Evolutionary conservation across 148 eudicot species (phyloP).

Genomic region (Vaccinium macrocarpon): DNA sequence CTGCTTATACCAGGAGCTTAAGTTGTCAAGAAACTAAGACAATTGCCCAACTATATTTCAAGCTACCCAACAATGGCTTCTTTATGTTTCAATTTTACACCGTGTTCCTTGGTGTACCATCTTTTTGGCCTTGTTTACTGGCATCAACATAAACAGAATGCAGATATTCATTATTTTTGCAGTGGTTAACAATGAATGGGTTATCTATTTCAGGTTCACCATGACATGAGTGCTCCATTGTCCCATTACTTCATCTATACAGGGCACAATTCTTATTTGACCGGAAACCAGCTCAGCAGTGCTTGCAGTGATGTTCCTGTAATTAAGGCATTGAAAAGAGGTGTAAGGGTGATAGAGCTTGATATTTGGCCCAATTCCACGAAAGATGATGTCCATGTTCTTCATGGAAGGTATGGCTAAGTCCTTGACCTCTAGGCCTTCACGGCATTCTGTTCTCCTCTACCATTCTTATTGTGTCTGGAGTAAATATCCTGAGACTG

Average conservation of each 20-base stretch:
- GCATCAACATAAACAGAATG: neutral
- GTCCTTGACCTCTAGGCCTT: neutral
- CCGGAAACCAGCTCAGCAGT: slow-evolving; percentile 83
- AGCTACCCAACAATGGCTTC: neutral
- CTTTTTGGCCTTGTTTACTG: neutral
- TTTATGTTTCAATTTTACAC: neutral
- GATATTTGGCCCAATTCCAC: slow-evolving; percentile 82
- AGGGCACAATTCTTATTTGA: slow-evolving; percentile 84
- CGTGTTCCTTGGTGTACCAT: neutral
- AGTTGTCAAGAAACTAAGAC: neutral
- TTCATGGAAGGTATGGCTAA: slow-evolving; percentile 64
- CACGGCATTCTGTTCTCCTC: neutral
- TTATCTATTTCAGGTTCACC: slow-evolving; percentile 53
- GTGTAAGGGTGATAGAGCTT: slow-evolving; percentile 87
- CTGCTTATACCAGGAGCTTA: neutral
- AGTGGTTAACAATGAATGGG: neutral
- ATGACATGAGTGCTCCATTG: slow-evolving; percentile 77
- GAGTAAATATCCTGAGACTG: neutral
- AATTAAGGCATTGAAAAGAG: slow-evolving; percentile 62
- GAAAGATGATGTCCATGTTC: slow-evolving; percentile 60
- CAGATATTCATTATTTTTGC: neutral
- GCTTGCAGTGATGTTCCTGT: slow-evolving; percentile 78
- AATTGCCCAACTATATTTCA: neutral
- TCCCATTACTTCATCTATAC: slow-evolving; percentile 90
- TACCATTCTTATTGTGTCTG: neutral